Evolutionary conservation across 2,329 filamentous ascomycete genomes (phyloP).

Genomic region (Fusarium sp.): DNA sequence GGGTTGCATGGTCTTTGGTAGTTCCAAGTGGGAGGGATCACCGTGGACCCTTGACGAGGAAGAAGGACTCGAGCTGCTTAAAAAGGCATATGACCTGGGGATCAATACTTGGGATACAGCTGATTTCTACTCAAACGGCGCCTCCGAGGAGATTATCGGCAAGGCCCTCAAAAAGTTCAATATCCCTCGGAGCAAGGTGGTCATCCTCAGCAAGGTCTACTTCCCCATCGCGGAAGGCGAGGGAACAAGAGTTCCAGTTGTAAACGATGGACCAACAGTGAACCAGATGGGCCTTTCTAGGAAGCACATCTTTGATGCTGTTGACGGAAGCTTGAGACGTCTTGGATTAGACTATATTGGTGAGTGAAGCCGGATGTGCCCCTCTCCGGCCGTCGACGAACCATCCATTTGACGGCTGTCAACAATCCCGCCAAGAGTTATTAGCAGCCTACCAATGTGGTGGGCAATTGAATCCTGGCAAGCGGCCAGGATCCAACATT

Average conservation of each 20-base stretch:
- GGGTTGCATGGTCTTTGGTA: slow-evolving; percentile 52
- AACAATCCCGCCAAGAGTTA: slow-evolving; percentile 16
- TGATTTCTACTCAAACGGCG: slow-evolving; percentile 68
- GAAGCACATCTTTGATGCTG: slow-evolving; percentile 73
- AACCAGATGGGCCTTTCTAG: slow-evolving; percentile 65
- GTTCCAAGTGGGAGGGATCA: slow-evolving; percentile 48
- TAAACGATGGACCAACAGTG: slow-evolving; percentile 47
- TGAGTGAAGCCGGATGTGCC: slow-evolving; percentile 31
- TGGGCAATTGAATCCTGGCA: slow-evolving; percentile 39
- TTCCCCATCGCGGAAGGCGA: slow-evolving; percentile 55
- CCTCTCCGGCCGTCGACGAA: not conserved
- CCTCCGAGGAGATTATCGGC: slow-evolving; percentile 65
- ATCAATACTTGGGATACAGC: slow-evolving; percentile 68
- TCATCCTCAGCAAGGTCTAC: slow-evolving; percentile 64
- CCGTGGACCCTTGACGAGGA: slow-evolving; percentile 39
- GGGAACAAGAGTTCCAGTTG: slow-evolving; percentile 48
- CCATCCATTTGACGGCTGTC: not conserved
- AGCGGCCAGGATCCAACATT: slow-evolving; percentile 21
- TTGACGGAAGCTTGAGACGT: slow-evolving; percentile 67
- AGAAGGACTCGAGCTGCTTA: slow-evolving; percentile 67
- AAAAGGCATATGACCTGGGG: slow-evolving; percentile 72
- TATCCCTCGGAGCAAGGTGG: slow-evolving; percentile 67
- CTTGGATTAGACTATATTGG: slow-evolving; percentile 68
- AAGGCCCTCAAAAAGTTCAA: slow-evolving; percentile 71
- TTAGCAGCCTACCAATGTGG: slow-evolving; percentile 22